Conservation (phyloP, 2,329 filamentous ascomycete species). For the Peltaster fructicola region DNA sequence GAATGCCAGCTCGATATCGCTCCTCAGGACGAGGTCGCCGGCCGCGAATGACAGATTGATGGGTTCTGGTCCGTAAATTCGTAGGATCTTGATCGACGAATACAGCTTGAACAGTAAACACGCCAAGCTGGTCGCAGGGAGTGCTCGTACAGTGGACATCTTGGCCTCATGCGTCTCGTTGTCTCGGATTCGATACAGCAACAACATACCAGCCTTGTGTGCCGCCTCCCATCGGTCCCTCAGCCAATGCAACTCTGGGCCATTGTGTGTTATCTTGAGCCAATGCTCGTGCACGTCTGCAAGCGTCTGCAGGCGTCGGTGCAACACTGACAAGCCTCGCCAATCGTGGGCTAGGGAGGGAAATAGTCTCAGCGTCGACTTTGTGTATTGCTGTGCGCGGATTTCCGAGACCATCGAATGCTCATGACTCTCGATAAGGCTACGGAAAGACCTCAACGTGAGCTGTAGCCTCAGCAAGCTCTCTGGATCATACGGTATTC, state of each 20-base stretch:
- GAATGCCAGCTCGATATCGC: slow-evolving; percentile 17
- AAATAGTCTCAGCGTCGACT: slow-evolving; percentile 8
- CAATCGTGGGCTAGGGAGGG: slow-evolving; percentile 10
- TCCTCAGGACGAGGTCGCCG: slow-evolving; percentile 10
- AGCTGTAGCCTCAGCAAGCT: slow-evolving; percentile 10
- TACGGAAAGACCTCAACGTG: slow-evolving; percentile 12
- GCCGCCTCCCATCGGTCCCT: slow-evolving; percentile 15
- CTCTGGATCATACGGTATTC: slow-evolving; percentile 13
- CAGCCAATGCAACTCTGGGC: slow-evolving; percentile 15
- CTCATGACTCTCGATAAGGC: slow-evolving; percentile 14
- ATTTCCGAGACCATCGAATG: slow-evolving; percentile 12
- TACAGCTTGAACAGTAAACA: slow-evolving; percentile 17
- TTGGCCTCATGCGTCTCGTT: slow-evolving; percentile 5
- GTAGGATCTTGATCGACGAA: slow-evolving; percentile 14
- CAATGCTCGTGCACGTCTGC: slow-evolving; percentile 12
- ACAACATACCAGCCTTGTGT: slow-evolving; percentile 15
- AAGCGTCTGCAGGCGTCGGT: slow-evolving; percentile 9
- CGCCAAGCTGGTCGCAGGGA: slow-evolving; percentile 16
- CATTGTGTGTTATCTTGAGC: slow-evolving; percentile 12
- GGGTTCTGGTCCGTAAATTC: slow-evolving; percentile 15
- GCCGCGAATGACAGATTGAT: slow-evolving; percentile 8
- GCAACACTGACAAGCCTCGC: slow-evolving; percentile 6
- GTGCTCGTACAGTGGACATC: slow-evolving; percentile 10
- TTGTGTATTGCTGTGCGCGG: slow-evolving; percentile 6
- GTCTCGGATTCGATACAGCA: slow-evolving; percentile 18